Evolutionary conservation across 2,329 filamentous ascomycete species (phyloP).

Genomic region (Cercospora beticola): DNA sequence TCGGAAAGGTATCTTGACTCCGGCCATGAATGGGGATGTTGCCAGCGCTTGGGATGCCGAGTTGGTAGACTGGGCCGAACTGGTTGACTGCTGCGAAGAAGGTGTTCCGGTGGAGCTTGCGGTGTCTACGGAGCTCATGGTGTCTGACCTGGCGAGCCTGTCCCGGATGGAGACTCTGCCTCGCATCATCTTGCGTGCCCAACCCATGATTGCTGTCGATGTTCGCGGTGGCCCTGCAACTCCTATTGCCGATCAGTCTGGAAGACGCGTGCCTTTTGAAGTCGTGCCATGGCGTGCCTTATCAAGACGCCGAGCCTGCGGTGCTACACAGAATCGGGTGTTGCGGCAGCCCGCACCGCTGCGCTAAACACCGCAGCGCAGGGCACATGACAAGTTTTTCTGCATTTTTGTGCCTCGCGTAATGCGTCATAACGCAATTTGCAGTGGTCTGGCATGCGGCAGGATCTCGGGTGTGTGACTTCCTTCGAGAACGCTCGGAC

Average conservation of each 20-base stretch:
- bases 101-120: background rate
- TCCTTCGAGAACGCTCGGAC: background rate
- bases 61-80: background rate
- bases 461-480: background rate
- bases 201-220: conserved; percentile 3
- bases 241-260: background rate
- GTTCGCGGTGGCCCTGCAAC: background rate
- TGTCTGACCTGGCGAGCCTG: background rate
- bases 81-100: background rate
- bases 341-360: background rate
- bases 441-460: background rate
- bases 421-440: conserved; percentile 1
- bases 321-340: background rate
- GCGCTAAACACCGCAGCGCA: background rate
- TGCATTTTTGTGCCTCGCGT: background rate
- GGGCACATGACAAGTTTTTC: background rate
- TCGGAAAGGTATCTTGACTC: conserved; percentile 5
- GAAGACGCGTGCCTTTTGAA: background rate
- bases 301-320: conserved; percentile 1
- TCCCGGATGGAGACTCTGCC: conserved; percentile 2
- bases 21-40: conserved; percentile 6
- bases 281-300: background rate
- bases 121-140: conserved; percentile 2
- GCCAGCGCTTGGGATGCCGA: conserved; percentile 4
- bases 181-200: conserved; percentile 3